Conservation (phyloP, 108 stramenopile species). For the Skeletonema menzelii region DNA sequence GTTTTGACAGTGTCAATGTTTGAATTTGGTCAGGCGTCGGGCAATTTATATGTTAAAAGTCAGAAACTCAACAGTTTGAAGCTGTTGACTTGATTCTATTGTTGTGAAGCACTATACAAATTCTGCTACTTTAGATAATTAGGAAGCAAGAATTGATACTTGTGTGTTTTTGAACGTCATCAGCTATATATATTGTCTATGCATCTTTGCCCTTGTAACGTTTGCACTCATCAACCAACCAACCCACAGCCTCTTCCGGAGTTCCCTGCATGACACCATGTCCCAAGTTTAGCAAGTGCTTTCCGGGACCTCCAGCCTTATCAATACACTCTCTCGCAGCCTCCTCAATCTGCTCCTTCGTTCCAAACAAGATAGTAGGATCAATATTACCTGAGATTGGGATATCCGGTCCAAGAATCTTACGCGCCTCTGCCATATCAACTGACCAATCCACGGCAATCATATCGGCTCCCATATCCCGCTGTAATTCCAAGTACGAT, state of each 20-base stretch:
- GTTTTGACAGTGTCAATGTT: conserved; percentile 5
- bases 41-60: not conserved
- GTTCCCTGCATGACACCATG: conserved; percentile 98
- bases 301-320: conserved; percentile 91
- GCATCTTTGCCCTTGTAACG: conserved; percentile 67
- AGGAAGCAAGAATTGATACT: not conserved
- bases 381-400: conserved; percentile 94
- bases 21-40: not conserved
- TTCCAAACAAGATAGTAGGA: conserved; percentile 92
- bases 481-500: conserved; percentile 87
- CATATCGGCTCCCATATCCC: conserved; percentile 91
- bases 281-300: conserved; percentile 95
- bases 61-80: not conserved
- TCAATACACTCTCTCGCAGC: conserved; percentile 92
- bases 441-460: conserved; percentile 91
- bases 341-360: conserved; percentile 84
- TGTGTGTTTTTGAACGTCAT: not conserved
- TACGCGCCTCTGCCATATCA: conserved; percentile 83
- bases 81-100: not conserved
- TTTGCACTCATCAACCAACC: conserved; percentile 93
- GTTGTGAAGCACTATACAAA: not conserved
- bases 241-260: conserved; percentile 92
- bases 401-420: conserved; percentile 79
- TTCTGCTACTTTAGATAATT: not conserved
- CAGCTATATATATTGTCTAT: conserved; percentile 4